Conservation (phyloP, 495 filamentous ascomycete genomes). For the Aspergillus mulundensis region DNA sequence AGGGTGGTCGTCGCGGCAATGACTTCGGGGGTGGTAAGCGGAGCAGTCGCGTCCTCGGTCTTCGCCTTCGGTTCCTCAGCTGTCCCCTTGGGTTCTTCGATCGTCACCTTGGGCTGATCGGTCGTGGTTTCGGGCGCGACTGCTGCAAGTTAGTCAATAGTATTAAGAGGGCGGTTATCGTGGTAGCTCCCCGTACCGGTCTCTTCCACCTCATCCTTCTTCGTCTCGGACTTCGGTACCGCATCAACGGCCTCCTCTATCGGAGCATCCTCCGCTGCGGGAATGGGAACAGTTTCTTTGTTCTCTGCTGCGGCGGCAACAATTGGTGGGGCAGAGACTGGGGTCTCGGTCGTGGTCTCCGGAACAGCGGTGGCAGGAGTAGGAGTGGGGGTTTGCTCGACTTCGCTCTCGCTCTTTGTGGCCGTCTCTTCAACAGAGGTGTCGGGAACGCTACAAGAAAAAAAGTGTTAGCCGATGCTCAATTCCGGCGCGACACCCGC, state of each 20-base stretch:
- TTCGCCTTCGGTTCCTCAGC: background rate
- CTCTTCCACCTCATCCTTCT: conserved; percentile 15
- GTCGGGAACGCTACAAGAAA: conserved; percentile 27
- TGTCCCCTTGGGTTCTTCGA: conserved; percentile 3
- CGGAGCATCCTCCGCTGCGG: conserved; percentile 14
- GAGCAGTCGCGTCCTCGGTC: background rate
- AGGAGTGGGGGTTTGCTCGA: conserved; percentile 23
- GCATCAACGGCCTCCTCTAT: conserved; percentile 29
- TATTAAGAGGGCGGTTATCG: no score
- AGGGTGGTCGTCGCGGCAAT: conserved; percentile 20
- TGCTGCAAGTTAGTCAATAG: conserved; percentile 5
- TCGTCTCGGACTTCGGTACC: conserved; percentile 25
- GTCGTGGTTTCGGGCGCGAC: conserved; percentile 21
- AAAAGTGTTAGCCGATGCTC: background rate
- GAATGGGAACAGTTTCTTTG: conserved; percentile 11
- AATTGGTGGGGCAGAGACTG: conserved; percentile 19
- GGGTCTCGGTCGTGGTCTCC: conserved; percentile 18
- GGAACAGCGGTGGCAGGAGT: conserved; percentile 22
- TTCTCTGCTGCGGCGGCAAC: conserved; percentile 19
- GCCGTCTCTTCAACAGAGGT: conserved; percentile 40
- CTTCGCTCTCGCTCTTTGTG: conserved; percentile 30
- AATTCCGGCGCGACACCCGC: background rate
- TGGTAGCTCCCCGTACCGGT: conserved; percentile 15
- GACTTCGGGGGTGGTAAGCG: conserved; percentile 3
- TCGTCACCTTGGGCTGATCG: conserved; percentile 13